Evolutionary conservation across 345 rosid species (phyloP).

Genomic region (Passiflora organensis): DNA sequence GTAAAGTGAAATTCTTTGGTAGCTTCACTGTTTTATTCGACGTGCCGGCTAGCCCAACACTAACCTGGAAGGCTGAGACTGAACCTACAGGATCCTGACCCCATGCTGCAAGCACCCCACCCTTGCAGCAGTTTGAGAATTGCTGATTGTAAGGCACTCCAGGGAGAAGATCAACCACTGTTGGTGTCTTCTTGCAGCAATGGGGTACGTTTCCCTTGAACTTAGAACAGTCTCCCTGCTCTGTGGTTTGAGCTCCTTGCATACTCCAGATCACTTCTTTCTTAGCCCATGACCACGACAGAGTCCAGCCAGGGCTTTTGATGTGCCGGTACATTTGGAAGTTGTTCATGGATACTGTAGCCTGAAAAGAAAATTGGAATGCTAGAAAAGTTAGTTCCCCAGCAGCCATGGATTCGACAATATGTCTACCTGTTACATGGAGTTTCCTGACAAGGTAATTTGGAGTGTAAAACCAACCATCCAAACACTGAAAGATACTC

Average conservation of each 20-base stretch:
- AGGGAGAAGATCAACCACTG: constrained; percentile 65
- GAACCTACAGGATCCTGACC: constrained; percentile 63
- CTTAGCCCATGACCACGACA: constrained; percentile 72
- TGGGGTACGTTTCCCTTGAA: constrained; percentile 72
- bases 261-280: constrained; percentile 81
- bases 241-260: constrained; percentile 74
- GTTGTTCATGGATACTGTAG: constrained; percentile 56
- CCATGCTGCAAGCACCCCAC: constrained; percentile 66
- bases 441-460: no score
- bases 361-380: constrained; percentile 28
- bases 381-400: not conserved
- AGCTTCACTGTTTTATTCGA: constrained; percentile 70
- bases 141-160: constrained; percentile 82
- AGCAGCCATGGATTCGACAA: no score
- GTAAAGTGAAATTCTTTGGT: constrained; percentile 64
- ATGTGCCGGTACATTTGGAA: constrained; percentile 67
- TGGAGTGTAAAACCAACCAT: no score
- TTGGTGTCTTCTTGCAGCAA: constrained; percentile 55
- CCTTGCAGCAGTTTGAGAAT: constrained; percentile 64
- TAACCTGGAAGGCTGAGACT: constrained; percentile 64
- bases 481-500: constrained; percentile 7
- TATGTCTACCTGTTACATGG: no score
- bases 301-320: constrained; percentile 68
- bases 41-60: constrained; percentile 71
- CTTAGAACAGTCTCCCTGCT: constrained; percentile 84